Conservation (phyloP, 2,329 filamentous ascomycete species). For the Cordyceps cateniannulata region DNA sequence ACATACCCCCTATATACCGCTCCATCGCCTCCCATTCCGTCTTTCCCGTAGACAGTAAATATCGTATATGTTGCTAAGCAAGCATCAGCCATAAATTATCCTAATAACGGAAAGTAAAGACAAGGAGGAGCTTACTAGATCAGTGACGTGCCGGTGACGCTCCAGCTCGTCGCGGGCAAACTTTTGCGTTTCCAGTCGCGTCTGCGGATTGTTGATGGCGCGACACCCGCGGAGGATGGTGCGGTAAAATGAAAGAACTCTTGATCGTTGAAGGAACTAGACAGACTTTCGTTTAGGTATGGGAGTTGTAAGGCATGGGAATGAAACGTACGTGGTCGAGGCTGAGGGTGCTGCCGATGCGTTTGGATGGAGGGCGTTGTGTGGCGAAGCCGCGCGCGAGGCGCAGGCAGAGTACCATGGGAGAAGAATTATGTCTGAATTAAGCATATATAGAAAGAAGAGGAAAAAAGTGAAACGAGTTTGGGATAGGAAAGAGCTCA, state of each 20-base stretch:
- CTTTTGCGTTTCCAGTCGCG: slow-evolving; percentile 47
- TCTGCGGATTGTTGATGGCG: slow-evolving; percentile 43
- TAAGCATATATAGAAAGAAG: not conserved
- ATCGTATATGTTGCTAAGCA: slow-evolving; percentile 50
- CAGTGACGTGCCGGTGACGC: slow-evolving; percentile 48
- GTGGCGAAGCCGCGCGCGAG: slow-evolving; percentile 10
- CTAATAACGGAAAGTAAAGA: not conserved
- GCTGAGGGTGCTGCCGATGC: slow-evolving; percentile 37
- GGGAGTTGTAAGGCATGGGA: not conserved
- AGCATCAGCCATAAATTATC: not conserved
- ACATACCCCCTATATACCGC: slow-evolving; percentile 34
- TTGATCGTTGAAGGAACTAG: slow-evolving; percentile 52
- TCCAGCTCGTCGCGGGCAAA: slow-evolving; percentile 57
- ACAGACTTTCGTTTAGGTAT: not conserved
- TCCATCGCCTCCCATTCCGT: slow-evolving; percentile 60
- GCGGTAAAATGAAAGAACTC: slow-evolving; percentile 52
- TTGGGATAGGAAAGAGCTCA: not conserved
- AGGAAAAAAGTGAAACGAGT: not conserved
- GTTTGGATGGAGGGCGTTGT: slow-evolving; percentile 11
- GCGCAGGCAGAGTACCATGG: not conserved
- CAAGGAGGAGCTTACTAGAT: slow-evolving; percentile 38
- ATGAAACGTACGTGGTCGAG: slow-evolving; percentile 50
- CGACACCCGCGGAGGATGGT: slow-evolving; percentile 49
- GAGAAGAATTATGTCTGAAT: not conserved
- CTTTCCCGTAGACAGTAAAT: slow-evolving; percentile 58